phyloP scores from a whole-genome alignment of 345 rosid genomes.

The Eutrema japonicum region DNA sequence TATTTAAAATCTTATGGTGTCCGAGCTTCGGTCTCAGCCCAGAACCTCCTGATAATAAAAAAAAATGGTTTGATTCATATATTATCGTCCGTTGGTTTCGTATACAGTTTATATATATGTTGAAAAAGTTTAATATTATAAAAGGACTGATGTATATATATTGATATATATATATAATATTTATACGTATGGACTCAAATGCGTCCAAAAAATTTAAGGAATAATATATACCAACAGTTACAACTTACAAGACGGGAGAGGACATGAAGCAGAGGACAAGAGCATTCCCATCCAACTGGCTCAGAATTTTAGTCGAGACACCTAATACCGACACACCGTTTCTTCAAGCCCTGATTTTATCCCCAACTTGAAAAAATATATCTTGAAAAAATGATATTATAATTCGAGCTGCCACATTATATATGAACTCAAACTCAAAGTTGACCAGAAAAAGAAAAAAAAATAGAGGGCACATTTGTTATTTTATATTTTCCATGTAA shows the following conservation, averaged over 20 bases:
- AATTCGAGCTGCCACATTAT: too few relatives aligned
- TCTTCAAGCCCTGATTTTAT: constrained; percentile 12
- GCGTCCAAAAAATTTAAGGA: constrained; percentile 27
- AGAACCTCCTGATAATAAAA: too few relatives aligned
- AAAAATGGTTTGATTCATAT: constrained; percentile 9
- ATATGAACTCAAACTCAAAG: too few relatives aligned
- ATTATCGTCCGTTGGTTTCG: constrained; percentile 11
- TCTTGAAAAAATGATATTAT: neutral
- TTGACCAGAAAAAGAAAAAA: too few relatives aligned
- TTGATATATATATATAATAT: neutral
- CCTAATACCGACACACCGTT: constrained; percentile 37
- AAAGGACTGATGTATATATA: constrained; percentile 26
- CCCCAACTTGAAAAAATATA: neutral
- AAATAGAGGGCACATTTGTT: neutral
- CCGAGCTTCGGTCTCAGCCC: too few relatives aligned
- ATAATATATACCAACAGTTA: constrained; percentile 33
- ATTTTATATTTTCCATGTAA: neutral
- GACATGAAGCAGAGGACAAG: constrained; percentile 34
- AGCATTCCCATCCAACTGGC: constrained; percentile 38
- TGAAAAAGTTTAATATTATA: neutral
- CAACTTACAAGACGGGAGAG: constrained; percentile 42
- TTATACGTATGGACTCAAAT: constrained; percentile 23
- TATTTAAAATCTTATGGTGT: too few relatives aligned
- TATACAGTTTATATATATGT: neutral
- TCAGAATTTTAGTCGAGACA: constrained; percentile 28